Evolutionary conservation across 2,329 filamentous ascomycete species (phyloP), one percentile per base, ranked within the genome.

Genomic region (Beauveria medogensis): DNA sequence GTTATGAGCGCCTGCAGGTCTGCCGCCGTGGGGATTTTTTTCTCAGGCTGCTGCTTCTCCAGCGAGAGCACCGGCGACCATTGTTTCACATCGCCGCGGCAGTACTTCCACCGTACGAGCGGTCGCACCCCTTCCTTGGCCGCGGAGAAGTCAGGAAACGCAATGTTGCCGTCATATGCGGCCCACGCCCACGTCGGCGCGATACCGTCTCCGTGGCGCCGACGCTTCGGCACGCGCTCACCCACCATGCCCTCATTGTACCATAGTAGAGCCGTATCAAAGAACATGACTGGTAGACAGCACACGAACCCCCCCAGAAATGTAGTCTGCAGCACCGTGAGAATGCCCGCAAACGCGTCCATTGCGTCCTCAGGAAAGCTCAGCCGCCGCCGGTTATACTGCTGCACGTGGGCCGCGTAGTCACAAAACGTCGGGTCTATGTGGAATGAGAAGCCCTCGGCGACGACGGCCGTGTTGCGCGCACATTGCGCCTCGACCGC

Each of bases 241-340:
- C 22, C 48, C 10, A 60, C 20, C n/a, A 50, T 8, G 18, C 50
- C 58, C 28, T 60, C 50, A 55, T 60, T 60, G 43, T 60, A 60
- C 61, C 61, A 62, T 40, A 62, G 44, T 30, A 62, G 48, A 26
- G 56, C 56, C 24, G 51, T 55, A 44, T 60, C 61, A 52, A 62
- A 62, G 44, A 60, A 60, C 55, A 59, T 62, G 51, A 60, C 51
- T 51, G 61, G 61, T 28, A 62, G 16, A 47, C 61, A 59, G 34
- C 61, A 62, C 30, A 62, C 24, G 37, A 62, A 62, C 34, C 61
- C 61, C 5, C 56, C 61, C 2, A 34, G 43, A 60, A 62, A 62
- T 7, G 53, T 52, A 40, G 56, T 50, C 51, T 43, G 26, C 37
- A 62, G 56, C n/a, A 59, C 56, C 22, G 56, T 60, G 44, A 62